Evolutionary conservation across 352 stramenopile genomes (phyloP), one percentile per base, ranked within the genome.

Genomic region (Salisapilia sapeloensis): DNA sequence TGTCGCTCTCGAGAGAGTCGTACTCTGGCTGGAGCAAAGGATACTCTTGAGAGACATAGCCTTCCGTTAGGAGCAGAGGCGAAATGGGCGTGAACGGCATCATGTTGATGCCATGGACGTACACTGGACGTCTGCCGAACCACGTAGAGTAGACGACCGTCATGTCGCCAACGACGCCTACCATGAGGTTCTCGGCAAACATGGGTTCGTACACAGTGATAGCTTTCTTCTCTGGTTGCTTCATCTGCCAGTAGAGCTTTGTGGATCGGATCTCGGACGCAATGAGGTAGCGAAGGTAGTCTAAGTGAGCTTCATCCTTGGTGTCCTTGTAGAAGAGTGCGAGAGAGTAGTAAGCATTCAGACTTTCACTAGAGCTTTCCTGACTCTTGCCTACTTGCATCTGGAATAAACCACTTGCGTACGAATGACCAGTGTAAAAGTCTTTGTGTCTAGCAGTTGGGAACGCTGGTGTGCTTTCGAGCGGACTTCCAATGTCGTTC

Each of bases 221-320:
- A n/a, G n/a, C n/a, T n/a, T n/a, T n/a, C 24, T 60, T 41, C 19
- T 66, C 78, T 50, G 78, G 69, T 22, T 55, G 24, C 14, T 42
- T 33, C 62, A 98, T 97, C 38, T 97, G 93, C 90, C 91, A 98
- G 65, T 98, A 98, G 29, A 71, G 92, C 47, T 96, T 87, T 17
- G 87, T 78, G 12, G 83, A 83, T 4, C 85, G 89, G 19, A 97
- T 36, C 56, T 97, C 91, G 24, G 69, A 90, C 6, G 87, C 82
- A 9, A 98, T 56, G 18, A 97, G 56, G 14, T 96, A 48, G 11
- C 81, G 66, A 7, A 82, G 58, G 52, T 91, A 97, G 46, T 96
- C 58, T 32, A 67, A 53, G 40, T 83, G 82, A 7, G 48, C 35
- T 19, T 60, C 38, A 2, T 12, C 18, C 16, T 38, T 26, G 2